phyloP scores from a whole-genome alignment of 352 stramenopile species.

The Pythium plurisporium region DNA sequence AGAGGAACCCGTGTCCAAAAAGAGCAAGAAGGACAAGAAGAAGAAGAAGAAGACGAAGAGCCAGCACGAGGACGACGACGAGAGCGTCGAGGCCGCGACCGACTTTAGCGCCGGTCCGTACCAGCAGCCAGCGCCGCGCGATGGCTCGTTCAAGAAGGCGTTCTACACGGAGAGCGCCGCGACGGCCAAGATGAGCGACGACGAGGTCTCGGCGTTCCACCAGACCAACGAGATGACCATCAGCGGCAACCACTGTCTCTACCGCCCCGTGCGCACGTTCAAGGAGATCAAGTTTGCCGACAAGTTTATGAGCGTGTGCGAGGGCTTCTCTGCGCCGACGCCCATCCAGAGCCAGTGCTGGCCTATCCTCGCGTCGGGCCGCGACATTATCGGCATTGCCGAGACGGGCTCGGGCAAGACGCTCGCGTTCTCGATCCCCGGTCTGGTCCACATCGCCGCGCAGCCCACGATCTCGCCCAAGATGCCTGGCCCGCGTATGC shows the following conservation, averaged over 20 bases:
- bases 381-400: conserved; percentile 91
- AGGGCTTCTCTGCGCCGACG: conserved; percentile 90
- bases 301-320: conserved; percentile 86
- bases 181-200: conserved; percentile 70
- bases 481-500: conserved; percentile 80
- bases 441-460: conserved; percentile 82
- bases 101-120: conserved; percentile 73
- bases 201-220: conserved; percentile 84
- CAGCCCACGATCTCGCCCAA: conserved; percentile 54
- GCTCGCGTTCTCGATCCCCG: conserved; percentile 90
- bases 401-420: conserved; percentile 95
- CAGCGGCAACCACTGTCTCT: conserved; percentile 83
- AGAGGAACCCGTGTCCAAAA: neutral
- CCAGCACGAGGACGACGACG: conserved; percentile 7
- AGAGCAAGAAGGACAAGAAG: conserved; percentile 36
- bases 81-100: conserved; percentile 16
- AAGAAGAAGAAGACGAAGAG: conserved; percentile 33
- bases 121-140: conserved; percentile 57
- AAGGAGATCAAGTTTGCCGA: conserved; percentile 66
- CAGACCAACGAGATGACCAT: conserved; percentile 81
- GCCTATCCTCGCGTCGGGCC: conserved; percentile 83
- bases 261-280: conserved; percentile 77
- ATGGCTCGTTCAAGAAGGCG: conserved; percentile 78
- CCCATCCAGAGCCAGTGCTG: conserved; percentile 98
- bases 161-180: conserved; percentile 80